Evolutionary conservation across 805 yeast species (phyloP).

Genomic region (Schwanniomyces sp.): DNA sequence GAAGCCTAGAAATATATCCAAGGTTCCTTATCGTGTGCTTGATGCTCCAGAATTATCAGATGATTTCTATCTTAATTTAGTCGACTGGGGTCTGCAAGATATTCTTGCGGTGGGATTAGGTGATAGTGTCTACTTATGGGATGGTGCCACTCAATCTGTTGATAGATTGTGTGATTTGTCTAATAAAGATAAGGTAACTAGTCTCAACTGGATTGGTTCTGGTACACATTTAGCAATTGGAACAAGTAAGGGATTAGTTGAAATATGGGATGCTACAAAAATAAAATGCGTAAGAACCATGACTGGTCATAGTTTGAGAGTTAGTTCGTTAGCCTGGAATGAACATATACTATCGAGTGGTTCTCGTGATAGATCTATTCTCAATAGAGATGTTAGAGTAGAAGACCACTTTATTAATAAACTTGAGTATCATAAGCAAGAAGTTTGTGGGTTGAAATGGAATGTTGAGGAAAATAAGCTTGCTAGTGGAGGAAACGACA

Average conservation of each 20-base stretch:
- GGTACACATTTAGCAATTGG: slow-evolving; percentile 96
- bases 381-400: slow-evolving; percentile 88
- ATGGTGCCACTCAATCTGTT: slow-evolving; percentile 81
- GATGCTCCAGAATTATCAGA: slow-evolving; percentile 96
- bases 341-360: slow-evolving; percentile 87
- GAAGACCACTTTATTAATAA: slow-evolving; percentile 77
- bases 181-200: slow-evolving; percentile 69
- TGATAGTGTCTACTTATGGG: slow-evolving; percentile 86
- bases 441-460: slow-evolving; percentile 96
- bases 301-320: slow-evolving; percentile 87
- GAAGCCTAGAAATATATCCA: slow-evolving; percentile 72
- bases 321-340: slow-evolving; percentile 91
- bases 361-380: slow-evolving; percentile 76
- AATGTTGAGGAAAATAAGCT: slow-evolving; percentile 85
- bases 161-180: slow-evolving; percentile 71
- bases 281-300: slow-evolving; percentile 82
- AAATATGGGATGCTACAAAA: slow-evolving; percentile 90
- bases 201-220: slow-evolving; percentile 89
- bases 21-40: slow-evolving; percentile 86
- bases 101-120: slow-evolving; percentile 88
- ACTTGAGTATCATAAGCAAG: slow-evolving; percentile 80
- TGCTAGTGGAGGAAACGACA: slow-evolving; percentile 96
- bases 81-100: slow-evolving; percentile 95
- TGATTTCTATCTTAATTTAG: slow-evolving; percentile 86
- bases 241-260: slow-evolving; percentile 81